Conservation (phyloP, 495 filamentous ascomycete genomes). For the Podospora pseudopauciseta region DNA sequence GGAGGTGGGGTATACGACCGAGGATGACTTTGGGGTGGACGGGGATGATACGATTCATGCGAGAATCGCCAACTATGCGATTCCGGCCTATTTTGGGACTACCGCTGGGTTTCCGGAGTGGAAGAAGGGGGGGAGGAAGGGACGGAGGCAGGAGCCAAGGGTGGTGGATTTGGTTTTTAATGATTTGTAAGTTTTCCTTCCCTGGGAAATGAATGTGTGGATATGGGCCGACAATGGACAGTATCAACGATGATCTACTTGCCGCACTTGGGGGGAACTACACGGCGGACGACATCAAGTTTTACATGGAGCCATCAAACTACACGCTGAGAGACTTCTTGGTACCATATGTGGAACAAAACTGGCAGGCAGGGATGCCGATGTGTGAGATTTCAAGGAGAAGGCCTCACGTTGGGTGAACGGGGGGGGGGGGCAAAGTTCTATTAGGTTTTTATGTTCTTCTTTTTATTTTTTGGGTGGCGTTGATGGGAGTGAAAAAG, state of each 20-base stretch:
- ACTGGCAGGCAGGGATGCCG: constrained; percentile 8
- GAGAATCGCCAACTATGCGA: not conserved
- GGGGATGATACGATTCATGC: constrained; percentile 74
- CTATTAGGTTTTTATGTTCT: too few species aligned
- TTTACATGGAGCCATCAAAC: not conserved
- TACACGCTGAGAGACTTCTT: constrained; percentile 3
- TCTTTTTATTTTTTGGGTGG: not conserved
- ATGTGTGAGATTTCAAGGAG: not conserved
- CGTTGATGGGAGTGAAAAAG: not conserved
- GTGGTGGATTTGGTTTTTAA: constrained; percentile 10
- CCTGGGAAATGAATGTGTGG: too few species aligned
- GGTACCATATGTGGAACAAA: not conserved
- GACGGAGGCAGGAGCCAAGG: not conserved
- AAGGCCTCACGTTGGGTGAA: not conserved
- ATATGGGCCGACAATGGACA: not conserved
- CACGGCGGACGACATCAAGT: not conserved
- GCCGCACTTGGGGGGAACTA: not conserved
- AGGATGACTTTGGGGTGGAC: constrained; percentile 64
- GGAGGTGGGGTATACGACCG: constrained; percentile 70
- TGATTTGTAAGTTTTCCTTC: constrained; percentile 7
- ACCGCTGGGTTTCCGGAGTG: constrained; percentile 1
- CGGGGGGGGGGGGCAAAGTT: not conserved
- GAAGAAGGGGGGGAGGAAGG: not conserved
- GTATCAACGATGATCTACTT: constrained; percentile 4
- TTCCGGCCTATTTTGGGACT: constrained; percentile 2